Conservation (phyloP, 306 rosid species). For the Malus asiatica region DNA sequence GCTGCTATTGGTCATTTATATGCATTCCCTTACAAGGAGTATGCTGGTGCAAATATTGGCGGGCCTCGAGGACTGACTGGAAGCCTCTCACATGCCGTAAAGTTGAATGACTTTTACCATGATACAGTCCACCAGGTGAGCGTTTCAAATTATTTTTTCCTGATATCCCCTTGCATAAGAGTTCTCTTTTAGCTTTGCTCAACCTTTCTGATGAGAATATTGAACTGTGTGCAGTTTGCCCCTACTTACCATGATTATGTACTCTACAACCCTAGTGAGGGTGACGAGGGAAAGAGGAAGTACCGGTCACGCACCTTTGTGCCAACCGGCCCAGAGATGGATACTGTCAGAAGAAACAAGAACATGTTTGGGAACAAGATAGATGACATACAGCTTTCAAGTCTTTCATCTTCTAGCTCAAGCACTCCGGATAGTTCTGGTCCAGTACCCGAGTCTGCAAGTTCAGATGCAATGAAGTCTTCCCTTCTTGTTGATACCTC, state of each 20-base stretch:
- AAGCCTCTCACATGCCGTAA: conserved; percentile 87
- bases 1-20: conserved; percentile 91
- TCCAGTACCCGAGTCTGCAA: conserved; percentile 22
- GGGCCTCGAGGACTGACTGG: conserved; percentile 64
- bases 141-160: neutral
- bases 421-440: conserved; percentile 43
- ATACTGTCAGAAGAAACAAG: conserved; percentile 70
- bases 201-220: conserved; percentile 11
- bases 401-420: conserved; percentile 50
- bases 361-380: conserved; percentile 56
- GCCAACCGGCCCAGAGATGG: conserved; percentile 97
- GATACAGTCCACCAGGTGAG: conserved; percentile 98
- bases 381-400: conserved; percentile 81
- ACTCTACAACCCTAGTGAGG: conserved; percentile 84
- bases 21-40: conserved; percentile 99
- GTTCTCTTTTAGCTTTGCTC: conserved; percentile 3
- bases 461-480: conserved; percentile 47
- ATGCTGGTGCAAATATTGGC: conserved; percentile 96
- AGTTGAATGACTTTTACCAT: conserved; percentile 87
- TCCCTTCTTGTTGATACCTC: conserved; percentile 79
- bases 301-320: conserved; percentile 95
- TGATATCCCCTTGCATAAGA: neutral
- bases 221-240: conserved; percentile 65
- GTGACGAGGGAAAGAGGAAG: conserved; percentile 80
- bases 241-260: conserved; percentile 99